Base-by-base conservation (phyloP, 1,284 basidiomycete genomes). In the Ustilago shanxiensis region DNA sequence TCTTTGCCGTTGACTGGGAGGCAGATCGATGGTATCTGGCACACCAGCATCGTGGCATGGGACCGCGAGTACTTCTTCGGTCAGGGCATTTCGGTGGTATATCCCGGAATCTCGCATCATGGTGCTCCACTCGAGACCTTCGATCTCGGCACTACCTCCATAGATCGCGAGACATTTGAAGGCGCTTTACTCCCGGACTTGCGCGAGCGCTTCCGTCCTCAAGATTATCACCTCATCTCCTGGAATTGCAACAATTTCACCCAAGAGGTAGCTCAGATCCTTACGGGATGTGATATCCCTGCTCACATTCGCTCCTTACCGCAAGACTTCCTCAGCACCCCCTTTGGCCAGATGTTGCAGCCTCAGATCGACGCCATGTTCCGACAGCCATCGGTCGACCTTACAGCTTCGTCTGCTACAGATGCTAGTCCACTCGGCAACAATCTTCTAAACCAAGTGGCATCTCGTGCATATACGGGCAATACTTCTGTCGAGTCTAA, bases 21-120 rank as follows among this genome's bases (percentile, higher is more conserved):
- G 59, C 74, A 79, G 16, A 73, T 85, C 44, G 68, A 77, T 26
- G 69, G 58, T 10, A 68, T 78, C 66, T 86, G 85, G 85, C 93
- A 97, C 87, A 95, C 95, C 0, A 93, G 92, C 24, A 90, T 97
- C 31, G 94, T 97, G 50, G 92, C 92, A 0, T 95, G 91, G 86
- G 91, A 91, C 3, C 91, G 91, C 79, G 95, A 97, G 83, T 88
- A 93, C 54, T 95, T 93, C 82, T 97, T 95, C 84, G 95, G 95
- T 1, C 93, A 91, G 81, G 95, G 95, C 8, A 94, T 97, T 63
- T 87, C 81, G 79, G 88, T 88, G 28, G 89, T 90, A 0, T 72
- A 91, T 88, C 55, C 66, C 51, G 70, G 82, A 24, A 50, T 35
- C 3, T 67, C 77, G 10, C 83, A 86, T 58, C 93, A 94, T 86